Conservation (phyloP, 176 grass and related monocot species). For the Musa troglodytarum region DNA sequence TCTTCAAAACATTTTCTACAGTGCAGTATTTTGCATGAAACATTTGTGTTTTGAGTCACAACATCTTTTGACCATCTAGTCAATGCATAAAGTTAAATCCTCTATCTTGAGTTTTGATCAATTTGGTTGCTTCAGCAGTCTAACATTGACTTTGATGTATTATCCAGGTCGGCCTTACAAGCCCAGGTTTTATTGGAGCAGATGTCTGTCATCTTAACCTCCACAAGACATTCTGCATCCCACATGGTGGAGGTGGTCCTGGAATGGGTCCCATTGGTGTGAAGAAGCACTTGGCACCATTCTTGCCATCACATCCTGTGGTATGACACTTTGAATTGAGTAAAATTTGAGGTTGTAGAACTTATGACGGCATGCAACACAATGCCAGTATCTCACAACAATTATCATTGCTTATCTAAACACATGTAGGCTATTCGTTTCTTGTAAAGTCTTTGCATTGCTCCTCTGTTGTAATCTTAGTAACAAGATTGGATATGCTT, state of each 20-base stretch:
- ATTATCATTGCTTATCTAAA: background rate
- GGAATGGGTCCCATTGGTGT: slow-evolving; percentile 99
- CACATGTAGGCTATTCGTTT: no score
- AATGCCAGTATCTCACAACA: background rate
- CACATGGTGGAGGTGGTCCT: slow-evolving; percentile 96
- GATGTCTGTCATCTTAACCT: slow-evolving; percentile 99
- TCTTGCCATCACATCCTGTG: slow-evolving; percentile 97
- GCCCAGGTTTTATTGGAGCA: slow-evolving; percentile 96
- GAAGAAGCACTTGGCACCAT: slow-evolving; percentile 93
- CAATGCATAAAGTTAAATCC: background rate
- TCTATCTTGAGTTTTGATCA: background rate
- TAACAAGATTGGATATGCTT: no score
- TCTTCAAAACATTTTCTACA: background rate
- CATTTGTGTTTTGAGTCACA: background rate
- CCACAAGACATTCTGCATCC: slow-evolving; percentile 99
- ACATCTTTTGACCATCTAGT: no score
- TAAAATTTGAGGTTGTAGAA: background rate
- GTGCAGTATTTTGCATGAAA: background rate
- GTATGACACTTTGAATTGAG: slow-evolving; percentile 26
- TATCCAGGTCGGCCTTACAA: slow-evolving; percentile 88
- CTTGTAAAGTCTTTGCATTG: no score
- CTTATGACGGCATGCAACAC: background rate
- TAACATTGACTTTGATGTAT: slow-evolving; percentile 13
- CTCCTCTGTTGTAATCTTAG: no score
- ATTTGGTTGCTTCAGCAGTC: background rate